Evolutionary conservation across 2,329 filamentous ascomycete genomes (phyloP).

Genomic region (Taxawa tesnikishii): DNA sequence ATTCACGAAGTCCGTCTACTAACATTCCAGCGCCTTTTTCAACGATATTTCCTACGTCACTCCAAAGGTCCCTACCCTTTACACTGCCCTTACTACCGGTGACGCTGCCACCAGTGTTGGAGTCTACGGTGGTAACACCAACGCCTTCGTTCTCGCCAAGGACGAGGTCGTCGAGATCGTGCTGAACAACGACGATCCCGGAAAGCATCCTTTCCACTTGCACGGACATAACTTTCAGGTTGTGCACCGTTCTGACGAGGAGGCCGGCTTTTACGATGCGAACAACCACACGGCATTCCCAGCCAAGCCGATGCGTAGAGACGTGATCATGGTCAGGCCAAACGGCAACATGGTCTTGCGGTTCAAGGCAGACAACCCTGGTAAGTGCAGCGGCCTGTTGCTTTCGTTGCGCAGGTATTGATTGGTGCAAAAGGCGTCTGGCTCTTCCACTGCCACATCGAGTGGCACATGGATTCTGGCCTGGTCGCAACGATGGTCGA

Average conservation of each 20-base stretch:
- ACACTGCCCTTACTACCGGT: constrained; percentile 57
- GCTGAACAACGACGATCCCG: constrained; percentile 13
- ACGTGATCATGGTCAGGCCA: constrained; percentile 41
- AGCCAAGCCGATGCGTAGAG: constrained; percentile 34
- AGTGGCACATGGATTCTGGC: constrained; percentile 41
- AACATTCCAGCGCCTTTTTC: constrained; percentile 30
- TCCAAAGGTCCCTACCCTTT: constrained; percentile 70
- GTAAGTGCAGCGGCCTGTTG: not conserved
- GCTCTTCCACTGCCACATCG: constrained; percentile 39
- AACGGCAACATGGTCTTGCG: constrained; percentile 43
- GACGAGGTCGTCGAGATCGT: constrained; percentile 5
- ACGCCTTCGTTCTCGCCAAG: constrained; percentile 38
- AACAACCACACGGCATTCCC: constrained; percentile 24
- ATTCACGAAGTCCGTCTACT: constrained; percentile 1
- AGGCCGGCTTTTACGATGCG: constrained; percentile 19
- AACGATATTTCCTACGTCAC: constrained; percentile 65
- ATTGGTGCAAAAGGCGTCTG: constrained; percentile 20
- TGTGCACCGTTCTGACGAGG: constrained; percentile 23
- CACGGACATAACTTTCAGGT: constrained; percentile 68
- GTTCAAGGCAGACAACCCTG: constrained; percentile 43
- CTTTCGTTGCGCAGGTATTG: not conserved
- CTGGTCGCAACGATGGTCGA: constrained; percentile 41
- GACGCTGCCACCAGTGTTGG: constrained; percentile 30
- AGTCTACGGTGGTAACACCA: constrained; percentile 40
- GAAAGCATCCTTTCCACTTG: constrained; percentile 62